A percentile compares a stretch with the other conserved stretches of the same genome.
phyloP scores from a whole-genome alignment of 257 asterid genomes.

The Apocynum venetum region DNA sequence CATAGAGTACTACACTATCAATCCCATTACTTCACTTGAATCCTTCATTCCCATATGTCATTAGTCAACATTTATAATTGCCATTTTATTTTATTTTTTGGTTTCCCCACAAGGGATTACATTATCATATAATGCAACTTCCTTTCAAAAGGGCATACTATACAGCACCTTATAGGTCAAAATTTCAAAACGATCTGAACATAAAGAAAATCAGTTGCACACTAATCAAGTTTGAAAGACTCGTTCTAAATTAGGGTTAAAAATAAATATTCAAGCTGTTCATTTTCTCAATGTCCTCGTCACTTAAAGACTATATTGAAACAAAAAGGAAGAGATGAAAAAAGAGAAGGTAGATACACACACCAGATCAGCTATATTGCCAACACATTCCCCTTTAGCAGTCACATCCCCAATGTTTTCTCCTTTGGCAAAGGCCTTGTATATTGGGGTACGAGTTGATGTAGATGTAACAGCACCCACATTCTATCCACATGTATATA shows the following conservation, averaged over 20 bases:
- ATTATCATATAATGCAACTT: background rate
- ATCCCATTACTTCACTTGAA: no score
- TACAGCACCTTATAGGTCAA: background rate
- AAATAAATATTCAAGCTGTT: background rate
- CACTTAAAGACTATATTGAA: background rate
- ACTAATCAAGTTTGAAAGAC: background rate
- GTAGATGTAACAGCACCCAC: conserved; percentile 95
- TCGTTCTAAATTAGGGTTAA: background rate
- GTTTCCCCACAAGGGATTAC: background rate
- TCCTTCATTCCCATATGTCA: no score
- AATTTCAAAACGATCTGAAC: background rate
- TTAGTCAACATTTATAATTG: no score
- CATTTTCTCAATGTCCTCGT: background rate
- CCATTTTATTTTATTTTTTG: no score
- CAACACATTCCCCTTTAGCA: conserved; percentile 98
- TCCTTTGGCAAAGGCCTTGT: conserved; percentile 98
- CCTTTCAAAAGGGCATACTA: background rate
- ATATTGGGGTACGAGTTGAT: conserved; percentile 95
- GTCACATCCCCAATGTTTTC: conserved; percentile 99
- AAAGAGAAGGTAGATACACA: conserved; percentile 17
- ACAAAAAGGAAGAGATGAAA: conserved; percentile 4
- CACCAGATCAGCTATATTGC: conserved; percentile 96
- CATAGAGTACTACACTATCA: no score
- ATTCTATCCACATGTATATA: conserved; percentile 47
- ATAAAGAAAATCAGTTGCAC: background rate